Evolutionary conservation across 306 rosid species (phyloP).

Genomic region (Medicago ruthenica): DNA sequence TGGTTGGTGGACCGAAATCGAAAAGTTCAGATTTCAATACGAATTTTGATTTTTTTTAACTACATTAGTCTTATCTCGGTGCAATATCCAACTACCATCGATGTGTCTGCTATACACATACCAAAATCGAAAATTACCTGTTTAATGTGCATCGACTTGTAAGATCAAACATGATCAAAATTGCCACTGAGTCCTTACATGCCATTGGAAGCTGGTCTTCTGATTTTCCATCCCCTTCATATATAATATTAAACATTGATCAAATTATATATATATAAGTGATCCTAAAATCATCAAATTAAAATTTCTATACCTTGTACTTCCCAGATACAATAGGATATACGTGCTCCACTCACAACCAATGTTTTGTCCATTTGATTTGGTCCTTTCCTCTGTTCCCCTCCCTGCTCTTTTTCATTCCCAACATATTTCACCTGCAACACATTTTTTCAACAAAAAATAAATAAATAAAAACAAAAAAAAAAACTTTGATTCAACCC

Average conservation of each 20-base stretch:
- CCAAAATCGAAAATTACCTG: constrained; percentile 44
- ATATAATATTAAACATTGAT: constrained; percentile 15
- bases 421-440: constrained; percentile 83
- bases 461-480: no score
- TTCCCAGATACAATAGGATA: constrained; percentile 91
- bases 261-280: not conserved
- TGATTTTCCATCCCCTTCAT: constrained; percentile 66
- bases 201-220: constrained; percentile 69
- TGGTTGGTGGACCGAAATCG: not conserved
- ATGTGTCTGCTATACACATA: no score
- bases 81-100: no score
- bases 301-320: constrained; percentile 65
- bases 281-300: constrained; percentile 22
- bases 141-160: constrained; percentile 92
- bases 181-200: constrained; percentile 88
- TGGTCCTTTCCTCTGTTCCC: constrained; percentile 51
- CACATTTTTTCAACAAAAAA: not conserved
- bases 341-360: constrained; percentile 76
- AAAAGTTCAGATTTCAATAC: not conserved
- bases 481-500: not conserved
- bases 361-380: constrained; percentile 74
- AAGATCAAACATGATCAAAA: constrained; percentile 93
- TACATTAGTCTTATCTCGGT: not conserved
- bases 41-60: no score
- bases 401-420: constrained; percentile 51